Percentiles rank a stretch among this genome's conserved stretches.
Evolutionary conservation across 2,329 filamentous ascomycete genomes (phyloP).

Genomic region (Pseudomassariella vexata): DNA sequence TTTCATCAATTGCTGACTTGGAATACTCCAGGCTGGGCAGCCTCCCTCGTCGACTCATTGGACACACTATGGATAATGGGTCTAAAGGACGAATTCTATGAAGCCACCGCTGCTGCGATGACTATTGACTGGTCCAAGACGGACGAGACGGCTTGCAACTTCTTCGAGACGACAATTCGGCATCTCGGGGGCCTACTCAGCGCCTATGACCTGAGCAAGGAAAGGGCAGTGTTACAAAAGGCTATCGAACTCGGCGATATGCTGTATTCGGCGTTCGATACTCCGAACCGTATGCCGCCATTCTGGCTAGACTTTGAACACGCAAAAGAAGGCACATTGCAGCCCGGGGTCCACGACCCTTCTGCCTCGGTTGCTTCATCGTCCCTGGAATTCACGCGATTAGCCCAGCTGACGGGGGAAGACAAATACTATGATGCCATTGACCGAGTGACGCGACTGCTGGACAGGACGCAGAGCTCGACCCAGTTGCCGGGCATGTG

Average conservation of each 20-base stretch:
- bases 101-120: conserved; percentile 42
- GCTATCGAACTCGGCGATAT: conserved; percentile 40
- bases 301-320: conserved; percentile 51
- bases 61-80: conserved; percentile 61
- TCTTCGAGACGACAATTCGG: conserved; percentile 42
- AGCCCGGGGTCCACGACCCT: conserved; percentile 28
- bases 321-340: conserved; percentile 27
- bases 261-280: conserved; percentile 42
- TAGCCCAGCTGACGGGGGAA: conserved; percentile 64
- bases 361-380: conserved; percentile 49
- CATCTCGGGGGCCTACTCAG: conserved; percentile 38
- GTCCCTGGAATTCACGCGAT: conserved; percentile 63
- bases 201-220: conserved; percentile 38
- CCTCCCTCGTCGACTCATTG: conserved; percentile 54
- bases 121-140: conserved; percentile 44
- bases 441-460: conserved; percentile 63
- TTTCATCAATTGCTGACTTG: too few relatives aligned
- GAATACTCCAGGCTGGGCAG: too few relatives aligned
- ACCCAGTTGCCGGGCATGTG: conserved; percentile 74
- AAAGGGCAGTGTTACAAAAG: conserved; percentile 35
- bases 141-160: conserved; percentile 28
- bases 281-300: conserved; percentile 41
- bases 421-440: conserved; percentile 71
- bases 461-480: conserved; percentile 62
- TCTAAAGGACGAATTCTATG: conserved; percentile 48